phyloP scores from a whole-genome alignment of 148 eudicot species.

The Rhododendron henanense region DNA sequence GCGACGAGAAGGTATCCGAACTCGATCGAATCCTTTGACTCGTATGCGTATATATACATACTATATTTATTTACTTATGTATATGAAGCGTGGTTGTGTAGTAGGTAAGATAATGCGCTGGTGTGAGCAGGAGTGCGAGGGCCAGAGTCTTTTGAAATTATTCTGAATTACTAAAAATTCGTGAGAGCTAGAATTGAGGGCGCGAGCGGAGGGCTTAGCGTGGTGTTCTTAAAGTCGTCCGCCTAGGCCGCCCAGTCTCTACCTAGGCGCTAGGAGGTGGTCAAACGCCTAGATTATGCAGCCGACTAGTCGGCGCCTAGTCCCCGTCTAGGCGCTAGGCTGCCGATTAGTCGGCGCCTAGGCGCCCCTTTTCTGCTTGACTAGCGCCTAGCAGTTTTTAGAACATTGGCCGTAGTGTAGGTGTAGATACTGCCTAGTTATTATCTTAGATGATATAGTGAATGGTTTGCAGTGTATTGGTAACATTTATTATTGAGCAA shows the following conservation, averaged over 20 bases:
- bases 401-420: neutral
- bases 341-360: too few species aligned
- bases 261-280: neutral
- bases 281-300: too few species aligned
- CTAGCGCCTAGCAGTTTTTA: neutral
- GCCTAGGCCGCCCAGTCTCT: neutral
- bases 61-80: too few species aligned
- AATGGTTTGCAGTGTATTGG: neutral
- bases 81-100: neutral
- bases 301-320: too few species aligned
- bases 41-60: neutral
- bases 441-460: neutral
- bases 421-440: neutral
- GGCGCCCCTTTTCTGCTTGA: neutral
- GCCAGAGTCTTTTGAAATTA: neutral
- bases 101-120: neutral
- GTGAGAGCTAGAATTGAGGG: neutral
- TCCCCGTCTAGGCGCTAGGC: too few species aligned
- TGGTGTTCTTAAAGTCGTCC: neutral
- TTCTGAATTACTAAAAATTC: too few species aligned
- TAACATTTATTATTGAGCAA: neutral
- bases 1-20: slow-evolving; percentile 71
- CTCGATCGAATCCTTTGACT: neutral
- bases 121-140: neutral
- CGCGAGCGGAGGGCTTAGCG: neutral